A percentile compares a stretch with the other conserved stretches of the same genome.
phyloP scores from a whole-genome alignment of 2,329 filamentous ascomycete species.

The Fusarium verrucosum region DNA sequence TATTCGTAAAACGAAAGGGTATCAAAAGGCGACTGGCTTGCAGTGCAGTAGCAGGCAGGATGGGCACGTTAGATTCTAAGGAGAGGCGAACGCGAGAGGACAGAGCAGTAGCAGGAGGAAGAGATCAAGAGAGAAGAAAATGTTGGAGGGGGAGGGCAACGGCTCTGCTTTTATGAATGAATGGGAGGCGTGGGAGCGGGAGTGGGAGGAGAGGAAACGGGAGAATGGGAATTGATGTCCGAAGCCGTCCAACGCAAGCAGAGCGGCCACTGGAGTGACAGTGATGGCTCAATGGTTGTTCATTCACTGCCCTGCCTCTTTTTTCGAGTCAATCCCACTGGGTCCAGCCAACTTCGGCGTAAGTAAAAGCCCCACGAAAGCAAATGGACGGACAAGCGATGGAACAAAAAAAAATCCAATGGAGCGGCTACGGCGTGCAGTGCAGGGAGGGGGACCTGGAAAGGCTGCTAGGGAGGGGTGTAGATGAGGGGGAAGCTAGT shows the following conservation, averaged over 20 bases:
- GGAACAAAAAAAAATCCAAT: constrained; percentile 38
- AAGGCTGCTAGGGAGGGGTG: constrained; percentile 29
- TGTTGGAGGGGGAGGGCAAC: constrained; percentile 35
- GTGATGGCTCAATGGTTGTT: constrained; percentile 12
- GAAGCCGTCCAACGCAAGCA: constrained; percentile 15
- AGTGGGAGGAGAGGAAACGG: constrained; percentile 13
- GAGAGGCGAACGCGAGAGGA: constrained; percentile 42
- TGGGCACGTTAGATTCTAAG: constrained; percentile 33
- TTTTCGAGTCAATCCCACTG: constrained; percentile 35
- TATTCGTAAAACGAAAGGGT: constrained; percentile 34
- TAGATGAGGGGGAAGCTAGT: constrained; percentile 22
- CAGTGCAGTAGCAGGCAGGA: constrained; percentile 37
- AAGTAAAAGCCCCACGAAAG: constrained; percentile 36
- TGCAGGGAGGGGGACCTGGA: constrained; percentile 5
- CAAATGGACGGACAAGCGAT: constrained; percentile 27
- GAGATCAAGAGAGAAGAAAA: constrained; percentile 18
- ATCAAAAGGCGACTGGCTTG: constrained; percentile 44
- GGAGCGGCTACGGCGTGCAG: constrained; percentile 40
- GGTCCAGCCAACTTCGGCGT: constrained; percentile 36
- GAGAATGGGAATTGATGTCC: constrained; percentile 33
- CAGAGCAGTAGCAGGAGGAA: constrained; percentile 31
- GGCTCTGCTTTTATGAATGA: constrained; percentile 44
- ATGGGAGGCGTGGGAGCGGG: constrained; percentile 15
- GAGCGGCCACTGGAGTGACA: constrained; percentile 26
- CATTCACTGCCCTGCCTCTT: constrained; percentile 19